Evolutionary conservation across 2,329 filamentous ascomycete genomes (phyloP).

Genomic region (Chalara sp.): DNA sequence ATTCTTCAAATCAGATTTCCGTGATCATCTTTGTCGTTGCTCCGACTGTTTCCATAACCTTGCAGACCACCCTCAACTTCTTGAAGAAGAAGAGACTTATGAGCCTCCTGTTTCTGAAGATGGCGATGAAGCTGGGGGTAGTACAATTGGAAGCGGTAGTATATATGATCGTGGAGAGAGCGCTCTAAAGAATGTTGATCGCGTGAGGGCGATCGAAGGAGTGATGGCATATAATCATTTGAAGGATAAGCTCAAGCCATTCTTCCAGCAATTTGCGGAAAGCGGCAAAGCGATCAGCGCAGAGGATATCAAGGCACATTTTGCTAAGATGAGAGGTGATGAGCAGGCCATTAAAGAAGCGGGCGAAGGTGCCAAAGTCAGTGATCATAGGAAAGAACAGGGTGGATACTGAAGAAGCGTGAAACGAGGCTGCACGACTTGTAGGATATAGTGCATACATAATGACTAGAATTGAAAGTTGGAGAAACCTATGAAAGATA

Average conservation of each 20-base stretch:
- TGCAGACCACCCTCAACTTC: conserved; percentile 66
- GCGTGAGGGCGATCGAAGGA: conserved; percentile 88
- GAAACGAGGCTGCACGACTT: no score
- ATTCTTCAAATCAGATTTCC: conserved; percentile 75
- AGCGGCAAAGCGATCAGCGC: conserved; percentile 82
- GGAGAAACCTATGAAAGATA: no score
- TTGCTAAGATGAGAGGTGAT: conserved; percentile 89
- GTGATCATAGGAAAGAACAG: conserved; percentile 36
- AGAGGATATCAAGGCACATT: conserved; percentile 94
- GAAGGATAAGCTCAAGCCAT: conserved; percentile 91
- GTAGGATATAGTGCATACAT: no score
- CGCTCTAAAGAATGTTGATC: conserved; percentile 83
- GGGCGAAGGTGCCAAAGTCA: conserved; percentile 22
- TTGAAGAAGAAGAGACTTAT: conserved; percentile 92
- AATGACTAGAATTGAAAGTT: no score
- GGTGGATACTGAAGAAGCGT: conserved; percentile 29
- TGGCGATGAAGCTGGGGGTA: conserved; percentile 45
- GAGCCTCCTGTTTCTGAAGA: conserved; percentile 78
- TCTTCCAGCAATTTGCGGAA: conserved; percentile 90
- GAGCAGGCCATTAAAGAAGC: conserved; percentile 42
- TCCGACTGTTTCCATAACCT: conserved; percentile 70
- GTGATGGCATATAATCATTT: conserved; percentile 98
- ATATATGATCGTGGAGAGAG: conserved; percentile 89
- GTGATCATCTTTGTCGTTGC: conserved; percentile 77
- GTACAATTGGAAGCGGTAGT: conserved; percentile 67